Percentiles rank a stretch among this genome's conserved stretches.
Evolutionary conservation across 2,329 filamentous ascomycete species (phyloP).

Genomic region (Curvularia sp.): DNA sequence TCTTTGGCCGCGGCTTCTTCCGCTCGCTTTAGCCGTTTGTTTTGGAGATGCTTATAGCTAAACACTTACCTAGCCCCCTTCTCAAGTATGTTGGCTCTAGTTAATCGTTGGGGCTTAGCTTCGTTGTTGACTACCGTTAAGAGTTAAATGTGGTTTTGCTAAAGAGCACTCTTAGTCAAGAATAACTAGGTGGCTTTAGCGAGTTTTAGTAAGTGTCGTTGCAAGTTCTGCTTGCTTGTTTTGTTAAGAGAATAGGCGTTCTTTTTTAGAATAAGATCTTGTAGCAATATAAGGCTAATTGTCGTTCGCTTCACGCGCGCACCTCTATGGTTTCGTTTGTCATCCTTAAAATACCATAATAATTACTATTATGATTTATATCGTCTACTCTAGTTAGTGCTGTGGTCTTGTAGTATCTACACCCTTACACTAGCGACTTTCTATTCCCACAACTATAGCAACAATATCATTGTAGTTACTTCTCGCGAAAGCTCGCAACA

Average conservation of each 20-base stretch:
- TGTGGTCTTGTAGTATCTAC: no score
- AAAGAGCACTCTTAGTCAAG: background rate
- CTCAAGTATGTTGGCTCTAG: background rate
- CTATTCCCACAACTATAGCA: no score
- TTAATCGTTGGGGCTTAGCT: no score
- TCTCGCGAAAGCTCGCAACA: no score
- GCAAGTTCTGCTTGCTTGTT: conserved; percentile 25
- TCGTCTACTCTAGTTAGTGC: no score
- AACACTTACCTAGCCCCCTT: background rate
- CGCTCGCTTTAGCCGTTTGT: background rate
- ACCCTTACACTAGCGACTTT: no score
- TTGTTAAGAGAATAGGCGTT: conserved; percentile 27
- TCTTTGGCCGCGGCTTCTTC: background rate
- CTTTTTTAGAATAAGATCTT: conserved; percentile 22
- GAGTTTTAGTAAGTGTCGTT: conserved; percentile 16
- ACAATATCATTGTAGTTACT: no score
- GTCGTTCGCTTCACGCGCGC: no score
- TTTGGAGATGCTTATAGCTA: background rate
- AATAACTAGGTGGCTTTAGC: no score
- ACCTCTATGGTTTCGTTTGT: conserved; percentile 25
- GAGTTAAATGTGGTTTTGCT: background rate
- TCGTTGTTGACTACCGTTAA: background rate
- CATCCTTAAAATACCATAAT: conserved; percentile 16
- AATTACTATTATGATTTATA: no score
- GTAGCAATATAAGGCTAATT: conserved; percentile 30